phyloP scores from a whole-genome alignment of 192 early-diverging fungal species.

The Geosiphon pyriformis region DNA sequence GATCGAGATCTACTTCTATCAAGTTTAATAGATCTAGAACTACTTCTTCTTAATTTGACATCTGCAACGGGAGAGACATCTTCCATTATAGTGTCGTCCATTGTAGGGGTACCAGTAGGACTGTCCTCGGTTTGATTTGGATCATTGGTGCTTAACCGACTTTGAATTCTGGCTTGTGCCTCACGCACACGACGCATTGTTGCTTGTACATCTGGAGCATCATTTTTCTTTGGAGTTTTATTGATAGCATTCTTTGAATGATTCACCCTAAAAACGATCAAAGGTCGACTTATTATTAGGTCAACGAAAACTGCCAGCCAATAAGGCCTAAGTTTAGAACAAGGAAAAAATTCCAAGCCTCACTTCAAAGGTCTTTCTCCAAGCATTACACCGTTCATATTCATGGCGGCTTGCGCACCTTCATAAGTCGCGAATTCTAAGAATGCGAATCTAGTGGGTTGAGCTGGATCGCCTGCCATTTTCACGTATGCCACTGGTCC shows the following conservation, averaged over 20 bases:
- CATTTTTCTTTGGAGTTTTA: constrained; percentile 46
- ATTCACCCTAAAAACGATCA: constrained; percentile 46
- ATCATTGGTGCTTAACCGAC: constrained; percentile 25
- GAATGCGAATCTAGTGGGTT: constrained; percentile 69
- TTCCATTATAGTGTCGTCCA: constrained; percentile 21
- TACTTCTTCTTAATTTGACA: background rate
- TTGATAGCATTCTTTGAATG: constrained; percentile 75
- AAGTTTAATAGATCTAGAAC: constrained; percentile 20
- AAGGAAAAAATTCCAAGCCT: too few relatives aligned
- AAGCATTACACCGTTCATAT: constrained; percentile 59
- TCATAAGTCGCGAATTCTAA: constrained; percentile 66
- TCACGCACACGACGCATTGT: constrained; percentile 49
- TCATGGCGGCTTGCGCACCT: constrained; percentile 51
- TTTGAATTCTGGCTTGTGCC: constrained; percentile 44
- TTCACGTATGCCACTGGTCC: constrained; percentile 67
- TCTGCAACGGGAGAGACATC: constrained; percentile 13
- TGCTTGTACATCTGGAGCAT: constrained; percentile 33
- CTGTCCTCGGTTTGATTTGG: constrained; percentile 1
- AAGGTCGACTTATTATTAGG: background rate
- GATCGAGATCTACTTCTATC: constrained; percentile 33
- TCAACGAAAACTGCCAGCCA: constrained; percentile 1
- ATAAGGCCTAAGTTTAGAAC: too few relatives aligned
- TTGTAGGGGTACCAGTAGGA: background rate
- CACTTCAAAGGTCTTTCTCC: constrained; percentile 61
- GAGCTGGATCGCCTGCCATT: constrained; percentile 67